Conservation (phyloP, 176 grass and related monocot genomes). For the Olyra latifolia region DNA sequence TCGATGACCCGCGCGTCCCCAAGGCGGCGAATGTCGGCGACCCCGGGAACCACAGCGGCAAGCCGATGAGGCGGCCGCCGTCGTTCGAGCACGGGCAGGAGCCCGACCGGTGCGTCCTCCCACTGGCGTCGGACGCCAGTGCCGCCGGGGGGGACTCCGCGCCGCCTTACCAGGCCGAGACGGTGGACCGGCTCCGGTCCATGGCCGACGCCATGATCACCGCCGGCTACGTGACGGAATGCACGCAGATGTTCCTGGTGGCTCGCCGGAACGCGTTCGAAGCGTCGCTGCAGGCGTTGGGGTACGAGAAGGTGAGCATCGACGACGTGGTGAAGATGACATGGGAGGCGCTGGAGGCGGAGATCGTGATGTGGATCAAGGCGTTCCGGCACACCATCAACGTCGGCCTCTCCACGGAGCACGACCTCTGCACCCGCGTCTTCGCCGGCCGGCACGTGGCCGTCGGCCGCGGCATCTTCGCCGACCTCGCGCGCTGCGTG, state of each 20-base stretch:
- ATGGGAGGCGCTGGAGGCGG: conserved; percentile 74
- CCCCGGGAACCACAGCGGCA: not conserved
- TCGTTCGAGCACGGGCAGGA: conserved; percentile 53
- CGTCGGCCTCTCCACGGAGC: conserved; percentile 60
- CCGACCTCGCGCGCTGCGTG: conserved; percentile 46
- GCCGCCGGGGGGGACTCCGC: not conserved
- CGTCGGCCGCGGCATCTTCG: conserved; percentile 46
- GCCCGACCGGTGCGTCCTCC: conserved; percentile 51
- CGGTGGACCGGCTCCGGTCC: conserved; percentile 44
- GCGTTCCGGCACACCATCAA: conserved; percentile 62
- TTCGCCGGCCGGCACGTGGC: conserved; percentile 40
- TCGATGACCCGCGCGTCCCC: conserved; percentile 45
- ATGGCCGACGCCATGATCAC: conserved; percentile 66
- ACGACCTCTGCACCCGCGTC: conserved; percentile 57
- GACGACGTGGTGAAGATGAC: conserved; percentile 65
- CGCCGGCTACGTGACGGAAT: conserved; percentile 71
- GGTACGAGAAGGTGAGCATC: conserved; percentile 46
- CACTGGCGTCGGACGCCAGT: not conserved
- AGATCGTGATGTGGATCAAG: conserved; percentile 69
- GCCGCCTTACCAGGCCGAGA: conserved; percentile 41
- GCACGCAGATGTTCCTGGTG: conserved; percentile 73
- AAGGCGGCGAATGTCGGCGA: not conserved
- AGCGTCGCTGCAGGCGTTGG: conserved; percentile 13
- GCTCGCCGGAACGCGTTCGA: conserved; percentile 61
- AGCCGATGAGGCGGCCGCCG: conserved; percentile 21